These are phyloP conservation scores for Sophora flavescens DNA, from an alignment of 306 rosid species.

Conservation along the genomic window DNA sequence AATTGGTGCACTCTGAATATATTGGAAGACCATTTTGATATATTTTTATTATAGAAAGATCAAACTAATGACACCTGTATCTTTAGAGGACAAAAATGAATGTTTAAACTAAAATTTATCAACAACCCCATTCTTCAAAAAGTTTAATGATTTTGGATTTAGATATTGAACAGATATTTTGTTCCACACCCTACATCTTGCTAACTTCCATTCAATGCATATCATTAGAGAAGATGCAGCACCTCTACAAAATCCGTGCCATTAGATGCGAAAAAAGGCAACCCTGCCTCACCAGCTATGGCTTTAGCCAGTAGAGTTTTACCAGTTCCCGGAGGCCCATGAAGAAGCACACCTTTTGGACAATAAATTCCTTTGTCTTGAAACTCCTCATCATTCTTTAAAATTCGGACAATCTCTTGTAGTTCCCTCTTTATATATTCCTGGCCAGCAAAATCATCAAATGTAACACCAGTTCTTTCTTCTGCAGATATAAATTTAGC, in stretches of 20 bases:
- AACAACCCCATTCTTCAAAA: slow-evolving; percentile 10
- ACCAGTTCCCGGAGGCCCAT: slow-evolving; percentile 99
- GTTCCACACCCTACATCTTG: slow-evolving; percentile 34
- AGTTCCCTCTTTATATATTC: slow-evolving; percentile 96
- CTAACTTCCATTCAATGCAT: slow-evolving; percentile 40
- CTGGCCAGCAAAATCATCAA: slow-evolving; percentile 99
- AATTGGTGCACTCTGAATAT: slow-evolving; percentile 31
- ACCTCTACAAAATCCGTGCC: slow-evolving; percentile 99
- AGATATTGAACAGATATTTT: slow-evolving; percentile 28
- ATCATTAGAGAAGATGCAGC: slow-evolving; percentile 48
- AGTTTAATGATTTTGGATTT: slow-evolving; percentile 37
- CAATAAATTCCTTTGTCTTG: slow-evolving; percentile 95
- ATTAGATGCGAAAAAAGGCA: slow-evolving; percentile 95
- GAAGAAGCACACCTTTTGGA: slow-evolving; percentile 98
- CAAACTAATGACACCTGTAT: slow-evolving; percentile 9
- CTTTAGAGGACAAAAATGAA: background rate
- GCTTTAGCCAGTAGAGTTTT: slow-evolving; percentile 98
- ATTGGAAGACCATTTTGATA: slow-evolving; percentile 10
- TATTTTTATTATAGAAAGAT: slow-evolving; percentile 29
- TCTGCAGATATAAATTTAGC: slow-evolving; percentile 98
- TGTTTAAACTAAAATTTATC: slow-evolving; percentile 33
- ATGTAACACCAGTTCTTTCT: slow-evolving; percentile 94
- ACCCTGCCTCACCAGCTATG: slow-evolving; percentile 99
- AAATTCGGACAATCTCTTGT: slow-evolving; percentile 92
- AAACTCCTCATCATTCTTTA: slow-evolving; percentile 91